Base-by-base conservation (phyloP, 1,139 yeast species). In the Arxiozyma slooffiae region DNA sequence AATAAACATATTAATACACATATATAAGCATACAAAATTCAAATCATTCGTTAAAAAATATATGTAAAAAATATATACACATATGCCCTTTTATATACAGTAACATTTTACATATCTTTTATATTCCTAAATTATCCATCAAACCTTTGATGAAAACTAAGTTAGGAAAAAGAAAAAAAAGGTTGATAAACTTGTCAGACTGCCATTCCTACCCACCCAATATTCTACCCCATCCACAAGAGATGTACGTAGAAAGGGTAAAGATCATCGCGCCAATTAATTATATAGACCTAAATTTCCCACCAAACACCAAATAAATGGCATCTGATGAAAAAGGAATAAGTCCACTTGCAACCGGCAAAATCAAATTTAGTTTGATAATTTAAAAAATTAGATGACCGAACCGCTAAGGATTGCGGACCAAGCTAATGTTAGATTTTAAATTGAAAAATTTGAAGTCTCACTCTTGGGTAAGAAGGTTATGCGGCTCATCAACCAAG, bases 191-290 rank as follows among this genome's bases (percentile, higher is more conserved):
- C 96, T 87, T 88, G 96, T 89, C 96, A 88, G 96, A 89, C 95
- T 84, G 95, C 96, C 96, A 80, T 89, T 82, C 80, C 80, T 78
- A 79, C 96, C 97, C 97, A 87, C 96, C 97, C 92, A 74, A 49
- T 56, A 53, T 62, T 61, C 74, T 71, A 78, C 78, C 84, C 83
- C 92, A 80, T 78, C 90, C 49, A 53, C 47, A 46, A 57, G 82
- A 80, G 78, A 81, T 82, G 94, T 83, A 75, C 85, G 80, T 77
- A 72, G 69, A 75, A 71, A 74, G 95, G 97, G 96, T 84, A 81
- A 89, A 90, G 97, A 90, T 90, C 97, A 90, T 90, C 96, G 97
- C 96, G 88, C 96, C 94, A 83, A 79, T 81, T 67, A 66, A 52
- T 47, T 56, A 46, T 40, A 51, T 40, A 38, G 51, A 44, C 38